Evolutionary conservation across 2,329 filamentous ascomycete genomes (phyloP).

Genomic region (Cladosporium austrohemisphaericum): DNA sequence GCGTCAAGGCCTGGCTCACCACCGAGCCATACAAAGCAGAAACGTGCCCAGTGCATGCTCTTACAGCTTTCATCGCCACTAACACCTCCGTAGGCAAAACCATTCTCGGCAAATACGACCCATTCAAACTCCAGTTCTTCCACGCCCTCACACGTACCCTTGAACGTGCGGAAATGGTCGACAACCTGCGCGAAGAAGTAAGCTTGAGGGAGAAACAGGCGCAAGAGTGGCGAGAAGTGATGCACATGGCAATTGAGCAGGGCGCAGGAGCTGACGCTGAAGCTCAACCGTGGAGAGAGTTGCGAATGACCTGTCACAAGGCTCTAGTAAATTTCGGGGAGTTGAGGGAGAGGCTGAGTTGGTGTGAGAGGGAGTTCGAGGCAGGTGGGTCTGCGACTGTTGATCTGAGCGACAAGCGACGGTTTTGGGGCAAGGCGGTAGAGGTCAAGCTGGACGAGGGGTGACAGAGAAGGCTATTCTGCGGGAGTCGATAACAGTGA

Average conservation of each 20-base stretch:
- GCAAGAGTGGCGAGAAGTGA: not conserved
- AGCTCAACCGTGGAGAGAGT: not conserved
- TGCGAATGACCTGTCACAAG: not conserved
- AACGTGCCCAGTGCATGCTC: not conserved
- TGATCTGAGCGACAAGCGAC: not conserved
- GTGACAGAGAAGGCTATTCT: too few species aligned
- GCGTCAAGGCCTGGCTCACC: not conserved
- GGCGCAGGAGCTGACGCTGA: not conserved
- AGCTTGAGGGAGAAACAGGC: not conserved
- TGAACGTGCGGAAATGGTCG: not conserved
- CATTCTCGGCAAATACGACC: slow-evolving; percentile 6
- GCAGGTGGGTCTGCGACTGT: not conserved
- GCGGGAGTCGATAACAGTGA: too few species aligned
- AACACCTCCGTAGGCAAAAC: not conserved
- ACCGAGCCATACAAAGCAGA: not conserved
- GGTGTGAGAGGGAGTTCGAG: slow-evolving; percentile 9
- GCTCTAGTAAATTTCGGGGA: not conserved
- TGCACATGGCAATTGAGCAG: not conserved
- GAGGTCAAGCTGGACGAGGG: not conserved
- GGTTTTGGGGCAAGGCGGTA: not conserved
- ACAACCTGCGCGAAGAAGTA: not conserved
- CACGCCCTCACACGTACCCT: not conserved
- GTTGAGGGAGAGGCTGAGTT: not conserved
- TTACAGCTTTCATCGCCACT: not conserved
- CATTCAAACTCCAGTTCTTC: not conserved